Conservation (phyloP, 2,329 filamentous ascomycete species). For the Penicillium sp. region DNA sequence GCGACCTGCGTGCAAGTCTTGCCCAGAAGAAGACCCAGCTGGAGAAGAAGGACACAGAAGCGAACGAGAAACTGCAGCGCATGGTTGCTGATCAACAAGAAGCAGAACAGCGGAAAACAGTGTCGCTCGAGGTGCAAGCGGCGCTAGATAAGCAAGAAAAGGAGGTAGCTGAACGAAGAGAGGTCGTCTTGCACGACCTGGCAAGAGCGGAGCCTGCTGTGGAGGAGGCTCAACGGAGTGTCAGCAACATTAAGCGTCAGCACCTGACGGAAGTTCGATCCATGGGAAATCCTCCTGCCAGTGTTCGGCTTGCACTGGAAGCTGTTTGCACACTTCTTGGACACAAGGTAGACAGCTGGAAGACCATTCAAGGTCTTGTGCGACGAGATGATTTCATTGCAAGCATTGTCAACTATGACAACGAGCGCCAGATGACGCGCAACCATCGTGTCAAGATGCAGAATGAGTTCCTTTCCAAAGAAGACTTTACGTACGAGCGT, state of each 20-base stretch:
- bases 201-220: constrained; percentile 92
- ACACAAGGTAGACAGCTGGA: constrained; percentile 89
- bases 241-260: constrained; percentile 97
- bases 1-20: constrained; percentile 84
- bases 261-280: constrained; percentile 96
- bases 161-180: constrained; percentile 77
- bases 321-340: constrained; percentile 95
- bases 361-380: constrained; percentile 82
- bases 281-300: constrained; percentile 88
- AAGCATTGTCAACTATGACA: constrained; percentile 96
- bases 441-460: constrained; percentile 82
- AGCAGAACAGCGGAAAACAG: constrained; percentile 85
- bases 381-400: constrained; percentile 95
- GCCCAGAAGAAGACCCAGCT: constrained; percentile 93
- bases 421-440: constrained; percentile 90
- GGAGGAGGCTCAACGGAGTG: constrained; percentile 87
- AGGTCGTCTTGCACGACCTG: constrained; percentile 83
- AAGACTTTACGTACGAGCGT: constrained; percentile 94
- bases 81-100: constrained; percentile 97
- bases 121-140: constrained; percentile 83
- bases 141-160: constrained; percentile 86
- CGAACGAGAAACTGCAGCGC: constrained; percentile 93
- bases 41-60: constrained; percentile 90
- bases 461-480: constrained; percentile 85
- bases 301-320: constrained; percentile 88